Percentiles rank a stretch among this genome's conserved stretches.
Evolutionary conservation across 306 rosid genomes (phyloP).

Genomic region (Oxytropis ochrocephala): DNA sequence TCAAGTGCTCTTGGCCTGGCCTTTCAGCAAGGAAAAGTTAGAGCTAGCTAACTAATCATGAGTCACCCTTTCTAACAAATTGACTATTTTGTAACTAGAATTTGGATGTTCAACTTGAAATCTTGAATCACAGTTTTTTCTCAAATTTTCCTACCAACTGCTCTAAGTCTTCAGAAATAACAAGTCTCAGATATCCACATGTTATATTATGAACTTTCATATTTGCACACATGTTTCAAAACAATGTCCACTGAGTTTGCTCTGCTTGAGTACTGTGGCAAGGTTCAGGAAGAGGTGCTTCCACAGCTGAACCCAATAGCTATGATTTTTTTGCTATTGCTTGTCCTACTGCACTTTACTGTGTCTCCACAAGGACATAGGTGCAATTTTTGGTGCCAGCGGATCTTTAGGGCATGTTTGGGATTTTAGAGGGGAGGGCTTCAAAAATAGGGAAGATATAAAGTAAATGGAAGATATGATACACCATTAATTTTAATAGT

Average conservation of each 20-base stretch:
- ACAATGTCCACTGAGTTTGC: neutral
- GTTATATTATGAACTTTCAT: neutral
- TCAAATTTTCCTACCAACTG: neutral
- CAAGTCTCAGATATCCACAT: neutral
- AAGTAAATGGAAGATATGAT: no score
- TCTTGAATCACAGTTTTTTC: neutral
- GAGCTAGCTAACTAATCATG: neutral
- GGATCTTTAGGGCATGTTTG: no score
- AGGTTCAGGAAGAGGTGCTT: neutral
- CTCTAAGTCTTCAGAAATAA: neutral
- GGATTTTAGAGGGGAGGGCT: no score
- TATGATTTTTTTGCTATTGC: no score
- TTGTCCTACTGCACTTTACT: no score
- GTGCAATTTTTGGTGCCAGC: no score
- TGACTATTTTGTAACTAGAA: neutral
- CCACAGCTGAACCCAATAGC: no score
- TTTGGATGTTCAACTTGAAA: neutral
- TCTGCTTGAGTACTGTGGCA: neutral
- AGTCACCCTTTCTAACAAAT: neutral
- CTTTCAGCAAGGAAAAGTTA: neutral
- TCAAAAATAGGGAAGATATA: no score
- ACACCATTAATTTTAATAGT: no score
- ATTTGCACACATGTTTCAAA: neutral
- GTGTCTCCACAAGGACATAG: no score
- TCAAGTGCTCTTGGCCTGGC: neutral